Percentiles rank a stretch among this genome's conserved stretches.
Conservation (phyloP, 2,329 filamentous ascomycete genomes). For the Diaporthe sp. region DNA sequence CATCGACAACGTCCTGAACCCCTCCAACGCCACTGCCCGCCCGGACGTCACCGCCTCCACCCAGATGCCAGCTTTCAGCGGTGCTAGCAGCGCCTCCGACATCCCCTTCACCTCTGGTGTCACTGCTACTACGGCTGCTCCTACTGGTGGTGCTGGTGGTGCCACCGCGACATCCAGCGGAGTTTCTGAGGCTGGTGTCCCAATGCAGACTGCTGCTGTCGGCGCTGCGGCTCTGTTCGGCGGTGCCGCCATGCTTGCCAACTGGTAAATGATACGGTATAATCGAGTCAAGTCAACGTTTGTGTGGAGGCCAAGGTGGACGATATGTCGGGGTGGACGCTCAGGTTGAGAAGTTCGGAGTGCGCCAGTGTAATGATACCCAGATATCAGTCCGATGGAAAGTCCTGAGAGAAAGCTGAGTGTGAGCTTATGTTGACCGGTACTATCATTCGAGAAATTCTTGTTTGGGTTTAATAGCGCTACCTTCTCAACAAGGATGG, state of each 20-base stretch:
- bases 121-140: background rate
- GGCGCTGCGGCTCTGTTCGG: conserved; percentile 33
- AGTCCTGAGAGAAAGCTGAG: background rate
- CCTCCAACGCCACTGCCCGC: conserved; percentile 49
- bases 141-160: background rate
- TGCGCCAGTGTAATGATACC: conserved; percentile 2
- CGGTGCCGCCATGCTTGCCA: conserved; percentile 32
- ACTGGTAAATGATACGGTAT: background rate
- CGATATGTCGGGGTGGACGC: background rate
- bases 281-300: background rate
- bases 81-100: conserved; percentile 41
- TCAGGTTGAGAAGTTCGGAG: too few species aligned
- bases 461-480: background rate
- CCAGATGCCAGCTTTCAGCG: conserved; percentile 51
- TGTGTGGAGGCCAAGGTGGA: too few species aligned
- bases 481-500: background rate
- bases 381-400: conserved; percentile 4
- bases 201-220: conserved; percentile 34
- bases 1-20: conserved; percentile 66
- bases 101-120: conserved; percentile 32
- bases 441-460: background rate
- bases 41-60: conserved; percentile 53
- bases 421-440: too few species aligned
- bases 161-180: conserved; percentile 1
- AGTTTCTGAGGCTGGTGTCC: background rate